phyloP scores from a whole-genome alignment of 805 yeast species.

The Sugiyamaella floridensis region DNA sequence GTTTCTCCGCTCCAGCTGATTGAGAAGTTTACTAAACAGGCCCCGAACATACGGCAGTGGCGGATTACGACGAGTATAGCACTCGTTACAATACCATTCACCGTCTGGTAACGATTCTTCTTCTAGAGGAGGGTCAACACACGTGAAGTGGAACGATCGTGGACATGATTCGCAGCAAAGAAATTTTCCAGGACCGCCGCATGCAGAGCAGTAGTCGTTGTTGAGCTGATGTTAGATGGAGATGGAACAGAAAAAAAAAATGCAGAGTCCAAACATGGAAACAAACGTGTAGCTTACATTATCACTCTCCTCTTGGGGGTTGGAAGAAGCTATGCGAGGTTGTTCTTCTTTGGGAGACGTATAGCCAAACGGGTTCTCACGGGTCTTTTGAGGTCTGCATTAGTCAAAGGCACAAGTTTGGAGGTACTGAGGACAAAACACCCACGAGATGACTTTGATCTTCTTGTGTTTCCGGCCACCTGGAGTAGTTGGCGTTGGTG shows the following conservation, averaged over 20 bases:
- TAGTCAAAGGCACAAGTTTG: neutral
- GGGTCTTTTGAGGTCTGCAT: slow-evolving; percentile 17
- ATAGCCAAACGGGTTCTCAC: slow-evolving; percentile 41
- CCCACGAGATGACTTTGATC: slow-evolving; percentile 13
- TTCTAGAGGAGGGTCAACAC: slow-evolving; percentile 85
- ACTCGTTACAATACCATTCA: slow-evolving; percentile 82
- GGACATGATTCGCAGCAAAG: slow-evolving; percentile 95
- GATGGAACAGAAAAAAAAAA: no score
- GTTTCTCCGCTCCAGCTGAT: slow-evolving; percentile 50
- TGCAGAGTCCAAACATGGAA: no score
- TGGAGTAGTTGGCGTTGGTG: slow-evolving; percentile 14
- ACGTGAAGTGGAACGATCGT: slow-evolving; percentile 80
- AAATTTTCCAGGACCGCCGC: slow-evolving; percentile 84
- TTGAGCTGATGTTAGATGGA: slow-evolving; percentile 38
- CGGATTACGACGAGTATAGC: slow-evolving; percentile 43
- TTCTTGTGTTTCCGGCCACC: slow-evolving; percentile 3
- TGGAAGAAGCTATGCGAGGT: slow-evolving; percentile 24
- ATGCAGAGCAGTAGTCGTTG: slow-evolving; percentile 86
- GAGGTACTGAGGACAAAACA: neutral
- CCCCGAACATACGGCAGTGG: slow-evolving; percentile 32
- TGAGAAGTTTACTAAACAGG: slow-evolving; percentile 51
- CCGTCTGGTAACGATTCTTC: slow-evolving; percentile 73
- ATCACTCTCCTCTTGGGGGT: neutral
- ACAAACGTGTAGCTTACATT: slow-evolving; percentile 17
- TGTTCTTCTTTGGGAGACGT: slow-evolving; percentile 30